Percentiles rank a stretch among this genome's conserved stretches.
These are phyloP conservation scores for Russula ochroleuca DNA, from an alignment of 768 basidiomycete genomes.

Conservation along the genomic window DNA sequence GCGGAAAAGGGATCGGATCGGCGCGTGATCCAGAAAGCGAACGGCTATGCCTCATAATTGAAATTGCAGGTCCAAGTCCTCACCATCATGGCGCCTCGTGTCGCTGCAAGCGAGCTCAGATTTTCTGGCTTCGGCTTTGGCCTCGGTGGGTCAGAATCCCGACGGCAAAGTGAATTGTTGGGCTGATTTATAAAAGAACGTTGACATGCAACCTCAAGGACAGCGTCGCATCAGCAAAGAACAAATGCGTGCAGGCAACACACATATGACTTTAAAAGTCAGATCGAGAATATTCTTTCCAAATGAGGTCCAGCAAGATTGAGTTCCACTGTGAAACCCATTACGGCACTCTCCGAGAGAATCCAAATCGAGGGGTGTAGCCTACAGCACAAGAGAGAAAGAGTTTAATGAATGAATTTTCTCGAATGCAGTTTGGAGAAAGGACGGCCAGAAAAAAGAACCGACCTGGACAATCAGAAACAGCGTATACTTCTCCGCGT, in stretches of 20 bases:
- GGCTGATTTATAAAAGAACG: conserved; percentile 31
- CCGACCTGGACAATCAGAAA: conserved; percentile 27
- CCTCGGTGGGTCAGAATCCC: conserved; percentile 34
- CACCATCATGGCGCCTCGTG: conserved; percentile 23
- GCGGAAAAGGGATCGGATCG: conserved; percentile 49
- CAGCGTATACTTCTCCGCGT: background rate
- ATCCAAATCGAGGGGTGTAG: conserved; percentile 42
- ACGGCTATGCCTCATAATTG: conserved; percentile 59
- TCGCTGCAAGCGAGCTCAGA: conserved; percentile 28
- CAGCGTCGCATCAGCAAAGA: conserved; percentile 33
- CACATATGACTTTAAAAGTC: conserved; percentile 56
- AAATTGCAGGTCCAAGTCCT: conserved; percentile 62
- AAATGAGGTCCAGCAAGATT: conserved; percentile 52
- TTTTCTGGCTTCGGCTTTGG: conserved; percentile 31
- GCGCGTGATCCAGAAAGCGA: conserved; percentile 78
- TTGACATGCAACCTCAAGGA: conserved; percentile 54
- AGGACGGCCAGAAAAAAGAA: background rate
- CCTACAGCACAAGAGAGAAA: conserved; percentile 38
- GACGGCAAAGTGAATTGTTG: conserved; percentile 51
- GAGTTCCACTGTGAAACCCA: conserved; percentile 54
- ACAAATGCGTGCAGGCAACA: conserved; percentile 9
- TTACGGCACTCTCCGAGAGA: conserved; percentile 41
- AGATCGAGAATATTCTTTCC: conserved; percentile 50
- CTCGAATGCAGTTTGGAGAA: background rate
- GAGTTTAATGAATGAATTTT: background rate